Evolutionary conservation across 192 early-diverging fungal genomes (phyloP).

Genomic region (Coemansia sp.): DNA sequence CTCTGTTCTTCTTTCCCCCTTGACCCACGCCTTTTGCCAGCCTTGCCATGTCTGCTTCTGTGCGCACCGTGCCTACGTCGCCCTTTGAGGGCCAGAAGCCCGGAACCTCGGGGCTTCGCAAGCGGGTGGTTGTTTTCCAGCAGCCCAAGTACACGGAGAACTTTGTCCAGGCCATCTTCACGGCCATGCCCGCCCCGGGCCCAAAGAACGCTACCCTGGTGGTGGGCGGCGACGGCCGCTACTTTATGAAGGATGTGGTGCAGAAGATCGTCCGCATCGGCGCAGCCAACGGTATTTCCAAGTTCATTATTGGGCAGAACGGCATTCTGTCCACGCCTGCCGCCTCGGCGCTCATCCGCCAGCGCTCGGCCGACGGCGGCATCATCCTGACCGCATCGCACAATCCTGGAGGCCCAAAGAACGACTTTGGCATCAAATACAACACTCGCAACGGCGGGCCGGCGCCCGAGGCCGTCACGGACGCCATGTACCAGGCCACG

Average conservation of each 20-base stretch:
- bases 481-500: slow-evolving; percentile 83
- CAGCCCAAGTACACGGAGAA: slow-evolving; percentile 93
- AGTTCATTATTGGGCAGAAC: slow-evolving; percentile 86
- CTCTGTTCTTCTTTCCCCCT: neutral
- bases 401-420: slow-evolving; percentile 95
- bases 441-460: slow-evolving; percentile 96
- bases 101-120: slow-evolving; percentile 92
- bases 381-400: slow-evolving; percentile 98
- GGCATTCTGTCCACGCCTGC: slow-evolving; percentile 95
- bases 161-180: slow-evolving; percentile 90
- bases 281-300: slow-evolving; percentile 77
- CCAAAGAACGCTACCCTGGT: slow-evolving; percentile 76
- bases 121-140: slow-evolving; percentile 93
- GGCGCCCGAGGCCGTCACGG: slow-evolving; percentile 91
- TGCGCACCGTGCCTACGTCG: slow-evolving; percentile 57
- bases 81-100: slow-evolving; percentile 93
- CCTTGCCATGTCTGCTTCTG: slow-evolving; percentile 5
- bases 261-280: slow-evolving; percentile 83
- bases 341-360: slow-evolving; percentile 88
- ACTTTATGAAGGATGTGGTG: slow-evolving; percentile 75
- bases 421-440: slow-evolving; percentile 99
- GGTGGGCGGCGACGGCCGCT: slow-evolving; percentile 95
- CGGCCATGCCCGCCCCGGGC: slow-evolving; percentile 70
- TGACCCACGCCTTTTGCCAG: no score
- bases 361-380: slow-evolving; percentile 82